These are phyloP conservation scores for Podila horticola DNA, from an alignment of 192 early-diverging fungal genomes.

Conservation along the genomic window DNA sequence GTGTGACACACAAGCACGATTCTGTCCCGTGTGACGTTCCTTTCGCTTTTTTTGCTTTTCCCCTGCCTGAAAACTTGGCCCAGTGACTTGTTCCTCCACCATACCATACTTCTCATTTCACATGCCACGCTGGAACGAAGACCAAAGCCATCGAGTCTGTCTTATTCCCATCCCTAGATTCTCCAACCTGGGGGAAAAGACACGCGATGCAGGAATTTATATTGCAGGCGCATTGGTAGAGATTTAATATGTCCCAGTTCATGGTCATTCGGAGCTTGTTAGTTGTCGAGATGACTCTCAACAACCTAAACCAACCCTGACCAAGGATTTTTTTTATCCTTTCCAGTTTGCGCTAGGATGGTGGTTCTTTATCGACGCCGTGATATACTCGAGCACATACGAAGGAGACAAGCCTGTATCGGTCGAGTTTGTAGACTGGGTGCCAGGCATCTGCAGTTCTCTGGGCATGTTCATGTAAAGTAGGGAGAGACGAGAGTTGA, in stretches of 20 bases:
- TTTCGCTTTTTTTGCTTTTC: background rate
- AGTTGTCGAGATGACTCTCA: background rate
- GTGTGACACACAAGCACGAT: no score
- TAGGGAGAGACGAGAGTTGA: background rate
- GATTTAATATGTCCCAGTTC: background rate
- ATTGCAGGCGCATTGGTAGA: constrained; percentile 52
- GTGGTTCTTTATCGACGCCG: constrained; percentile 73
- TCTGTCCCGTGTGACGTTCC: background rate
- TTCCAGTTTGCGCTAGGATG: constrained; percentile 66
- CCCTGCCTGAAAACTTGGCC: background rate
- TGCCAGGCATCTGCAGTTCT: constrained; percentile 64
- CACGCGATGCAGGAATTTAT: constrained; percentile 53
- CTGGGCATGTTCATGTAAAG: constrained; percentile 68
- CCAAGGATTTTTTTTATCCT: background rate
- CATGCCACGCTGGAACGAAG: background rate
- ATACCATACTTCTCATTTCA: background rate
- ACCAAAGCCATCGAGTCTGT: constrained; percentile 37
- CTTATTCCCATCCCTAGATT: constrained; percentile 48
- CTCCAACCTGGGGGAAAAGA: constrained; percentile 43
- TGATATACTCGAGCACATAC: constrained; percentile 50
- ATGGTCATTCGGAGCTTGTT: background rate
- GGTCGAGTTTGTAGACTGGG: constrained; percentile 70
- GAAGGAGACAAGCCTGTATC: constrained; percentile 17
- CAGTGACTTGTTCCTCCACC: no score
- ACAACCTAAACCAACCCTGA: background rate